Percentiles rank a stretch among this genome's conserved stretches.
phyloP scores from a whole-genome alignment of 2,329 filamentous ascomycete genomes.

The Pestalotiopsis sp. region DNA sequence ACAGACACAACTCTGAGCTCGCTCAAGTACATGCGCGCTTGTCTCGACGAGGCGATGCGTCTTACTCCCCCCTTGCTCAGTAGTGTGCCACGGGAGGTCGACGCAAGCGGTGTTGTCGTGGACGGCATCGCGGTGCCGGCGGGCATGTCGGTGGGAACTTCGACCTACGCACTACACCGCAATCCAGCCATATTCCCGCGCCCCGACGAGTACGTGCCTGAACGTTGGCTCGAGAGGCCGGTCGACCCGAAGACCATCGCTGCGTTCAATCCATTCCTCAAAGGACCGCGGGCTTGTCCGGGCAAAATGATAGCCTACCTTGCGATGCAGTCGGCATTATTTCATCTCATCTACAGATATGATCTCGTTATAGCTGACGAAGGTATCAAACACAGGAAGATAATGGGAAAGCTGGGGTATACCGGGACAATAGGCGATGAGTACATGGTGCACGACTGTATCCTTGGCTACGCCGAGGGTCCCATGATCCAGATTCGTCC shows the following conservation, averaged over 20 bases:
- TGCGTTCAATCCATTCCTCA: constrained; percentile 8
- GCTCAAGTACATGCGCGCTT: constrained; percentile 3
- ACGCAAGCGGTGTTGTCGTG: background rate
- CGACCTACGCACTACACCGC: background rate
- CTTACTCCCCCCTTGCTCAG: background rate
- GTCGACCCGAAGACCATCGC: constrained; percentile 2
- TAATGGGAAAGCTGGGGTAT: background rate
- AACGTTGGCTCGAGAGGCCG: background rate
- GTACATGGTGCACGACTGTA: background rate
- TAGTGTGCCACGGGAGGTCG: background rate
- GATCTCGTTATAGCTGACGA: background rate
- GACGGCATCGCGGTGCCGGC: background rate
- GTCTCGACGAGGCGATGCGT: constrained; percentile 6
- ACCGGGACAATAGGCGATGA: background rate
- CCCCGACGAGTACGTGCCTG: background rate
- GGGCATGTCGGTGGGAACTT: constrained; percentile 1
- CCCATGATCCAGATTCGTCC: background rate
- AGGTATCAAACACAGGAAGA: background rate
- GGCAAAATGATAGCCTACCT: constrained; percentile 7
- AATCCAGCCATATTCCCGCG: background rate
- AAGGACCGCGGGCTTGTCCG: constrained; percentile 5
- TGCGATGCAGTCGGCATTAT: constrained; percentile 6
- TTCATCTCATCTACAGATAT: constrained; percentile 4
- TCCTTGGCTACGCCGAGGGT: constrained; percentile 1
- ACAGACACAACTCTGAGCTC: background rate